Percentiles rank a stretch among this genome's conserved stretches.
Conservation (phyloP, 495 filamentous ascomycete species). For the Bacidia gigantensis region DNA sequence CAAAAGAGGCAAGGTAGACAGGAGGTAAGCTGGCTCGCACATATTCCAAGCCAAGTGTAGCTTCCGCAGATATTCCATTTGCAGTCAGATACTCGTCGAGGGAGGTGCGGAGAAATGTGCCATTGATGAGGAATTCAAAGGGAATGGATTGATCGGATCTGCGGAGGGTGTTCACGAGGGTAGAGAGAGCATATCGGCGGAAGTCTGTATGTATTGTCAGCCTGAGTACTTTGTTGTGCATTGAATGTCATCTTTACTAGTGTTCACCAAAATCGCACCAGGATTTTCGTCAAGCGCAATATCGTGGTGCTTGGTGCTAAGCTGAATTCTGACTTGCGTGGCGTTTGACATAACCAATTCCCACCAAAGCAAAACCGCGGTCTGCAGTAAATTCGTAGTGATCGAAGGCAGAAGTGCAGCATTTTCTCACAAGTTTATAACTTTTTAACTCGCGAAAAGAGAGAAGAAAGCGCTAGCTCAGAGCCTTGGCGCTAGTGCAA, state of each 20-base stretch:
- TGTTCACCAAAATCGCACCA: slow-evolving; percentile 50
- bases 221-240: not conserved
- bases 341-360: not conserved
- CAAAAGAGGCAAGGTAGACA: slow-evolving; percentile 68
- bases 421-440: too few species aligned
- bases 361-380: not conserved
- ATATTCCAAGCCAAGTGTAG: slow-evolving; percentile 78
- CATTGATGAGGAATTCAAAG: slow-evolving; percentile 91
- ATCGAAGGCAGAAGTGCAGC: too few species aligned
- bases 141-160: slow-evolving; percentile 65
- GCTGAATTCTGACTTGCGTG: slow-evolving; percentile 46
- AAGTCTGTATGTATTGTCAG: slow-evolving; percentile 40
- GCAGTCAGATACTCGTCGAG: slow-evolving; percentile 77
- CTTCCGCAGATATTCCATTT: slow-evolving; percentile 79
- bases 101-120: slow-evolving; percentile 73
- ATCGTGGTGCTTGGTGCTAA: slow-evolving; percentile 44
- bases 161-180: slow-evolving; percentile 85
- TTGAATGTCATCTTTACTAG: slow-evolving; percentile 33
- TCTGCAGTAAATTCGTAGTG: too few species aligned
- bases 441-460: too few species aligned
- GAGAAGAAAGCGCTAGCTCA: not conserved
- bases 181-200: slow-evolving; percentile 79
- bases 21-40: slow-evolving; percentile 83
- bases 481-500: not conserved
- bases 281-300: slow-evolving; percentile 47